Percentiles rank a stretch among this genome's conserved stretches.
Conservation (phyloP, 306 rosid genomes). For the Ceratonia siliqua region DNA sequence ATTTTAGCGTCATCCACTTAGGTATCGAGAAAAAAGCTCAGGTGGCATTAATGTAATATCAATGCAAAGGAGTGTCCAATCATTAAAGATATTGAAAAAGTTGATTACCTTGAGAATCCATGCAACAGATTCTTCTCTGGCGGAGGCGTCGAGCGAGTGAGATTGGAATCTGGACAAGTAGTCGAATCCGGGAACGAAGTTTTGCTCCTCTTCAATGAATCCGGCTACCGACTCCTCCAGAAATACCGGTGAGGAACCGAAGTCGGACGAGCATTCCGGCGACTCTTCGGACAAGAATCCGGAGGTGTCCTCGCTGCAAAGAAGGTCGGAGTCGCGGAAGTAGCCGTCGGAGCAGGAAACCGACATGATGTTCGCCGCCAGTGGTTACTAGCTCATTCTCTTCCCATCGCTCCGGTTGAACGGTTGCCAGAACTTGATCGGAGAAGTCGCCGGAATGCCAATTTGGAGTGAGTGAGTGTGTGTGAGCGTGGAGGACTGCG, state of each 20-base stretch:
- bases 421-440: constrained; percentile 35
- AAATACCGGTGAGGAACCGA: constrained; percentile 41
- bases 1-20: constrained; percentile 25
- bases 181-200: constrained; percentile 80
- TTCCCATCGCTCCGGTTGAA: constrained; percentile 40
- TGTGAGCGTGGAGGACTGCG: neutral
- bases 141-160: constrained; percentile 65
- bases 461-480: constrained; percentile 21
- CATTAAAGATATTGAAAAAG: neutral
- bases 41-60: constrained; percentile 49
- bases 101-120: constrained; percentile 93
- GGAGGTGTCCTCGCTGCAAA: constrained; percentile 76
- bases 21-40: neutral
- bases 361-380: constrained; percentile 58
- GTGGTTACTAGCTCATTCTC: constrained; percentile 56
- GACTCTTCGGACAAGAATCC: constrained; percentile 62
- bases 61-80: constrained; percentile 20
- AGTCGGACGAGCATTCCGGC: constrained; percentile 63
- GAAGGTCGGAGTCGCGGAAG: constrained; percentile 70
- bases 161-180: constrained; percentile 65
- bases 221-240: constrained; percentile 73
- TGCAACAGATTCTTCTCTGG: constrained; percentile 80
- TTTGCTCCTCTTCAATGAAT: constrained; percentile 76
- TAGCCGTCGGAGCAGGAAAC: constrained; percentile 60
- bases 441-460: constrained; percentile 40